Evolutionary conservation across 2,329 filamentous ascomycete species (phyloP).

Genomic region (Exutisphaerella laricina): DNA sequence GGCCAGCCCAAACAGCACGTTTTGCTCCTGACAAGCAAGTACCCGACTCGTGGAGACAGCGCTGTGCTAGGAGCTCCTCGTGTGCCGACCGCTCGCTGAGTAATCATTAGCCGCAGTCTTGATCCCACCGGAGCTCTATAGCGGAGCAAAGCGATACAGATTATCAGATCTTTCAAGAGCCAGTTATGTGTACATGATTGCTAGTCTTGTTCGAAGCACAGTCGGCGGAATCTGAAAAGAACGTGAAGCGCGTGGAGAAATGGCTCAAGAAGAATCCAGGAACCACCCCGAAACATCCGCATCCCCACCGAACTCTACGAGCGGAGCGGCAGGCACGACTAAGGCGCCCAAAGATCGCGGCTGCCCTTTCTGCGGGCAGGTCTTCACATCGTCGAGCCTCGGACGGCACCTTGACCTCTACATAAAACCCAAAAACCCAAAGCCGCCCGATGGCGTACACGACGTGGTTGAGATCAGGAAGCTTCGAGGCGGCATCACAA

Average conservation of each 20-base stretch:
- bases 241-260: background rate
- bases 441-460: slow-evolving; percentile 78
- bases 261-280: slow-evolving; percentile 13
- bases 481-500: slow-evolving; percentile 77
- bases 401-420: slow-evolving; percentile 92
- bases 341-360: slow-evolving; percentile 67
- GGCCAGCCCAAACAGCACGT: too few species aligned
- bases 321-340: slow-evolving; percentile 11
- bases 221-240: too few species aligned
- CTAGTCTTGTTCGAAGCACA: too few species aligned
- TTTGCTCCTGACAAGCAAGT: too few species aligned
- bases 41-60: too few species aligned
- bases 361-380: slow-evolving; percentile 81
- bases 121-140: too few species aligned
- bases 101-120: too few species aligned
- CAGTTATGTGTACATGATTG: too few species aligned
- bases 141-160: too few species aligned
- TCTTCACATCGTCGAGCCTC: slow-evolving; percentile 89
- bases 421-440: slow-evolving; percentile 89
- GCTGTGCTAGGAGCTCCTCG: too few species aligned
- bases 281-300: slow-evolving; percentile 22
- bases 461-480: slow-evolving; percentile 83
- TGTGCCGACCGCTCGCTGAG: too few species aligned
- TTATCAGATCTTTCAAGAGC: too few species aligned
- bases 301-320: slow-evolving; percentile 23